Percentiles rank a stretch among this genome's conserved stretches.
Evolutionary conservation across 306 rosid genomes (phyloP).

Genomic region (Delonix regia): DNA sequence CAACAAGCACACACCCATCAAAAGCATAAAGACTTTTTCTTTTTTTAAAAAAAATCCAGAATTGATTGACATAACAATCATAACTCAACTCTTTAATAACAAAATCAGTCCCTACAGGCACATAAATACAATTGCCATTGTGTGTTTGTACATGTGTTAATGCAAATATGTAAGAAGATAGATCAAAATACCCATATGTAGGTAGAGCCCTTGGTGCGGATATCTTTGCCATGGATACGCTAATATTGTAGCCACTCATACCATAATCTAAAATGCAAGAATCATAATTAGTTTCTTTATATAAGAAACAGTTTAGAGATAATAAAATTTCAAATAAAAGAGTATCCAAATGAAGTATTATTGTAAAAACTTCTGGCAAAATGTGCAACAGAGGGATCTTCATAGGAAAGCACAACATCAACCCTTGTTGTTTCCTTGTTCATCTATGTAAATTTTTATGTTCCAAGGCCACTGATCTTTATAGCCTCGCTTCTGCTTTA

Average conservation of each 20-base stretch:
- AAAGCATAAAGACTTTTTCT: background rate
- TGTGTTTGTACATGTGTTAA: background rate
- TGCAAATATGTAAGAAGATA: background rate
- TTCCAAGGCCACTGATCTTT: constrained; percentile 99
- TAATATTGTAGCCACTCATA: constrained; percentile 80
- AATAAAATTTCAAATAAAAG: background rate
- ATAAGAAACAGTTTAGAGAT: background rate
- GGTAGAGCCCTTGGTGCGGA: constrained; percentile 85
- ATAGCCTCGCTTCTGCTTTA: constrained; percentile 96
- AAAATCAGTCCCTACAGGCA: background rate
- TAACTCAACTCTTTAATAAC: background rate
- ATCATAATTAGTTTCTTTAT: constrained; percentile 17
- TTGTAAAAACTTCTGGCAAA: constrained; percentile 89
- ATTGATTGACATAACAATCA: background rate
- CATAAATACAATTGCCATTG: background rate
- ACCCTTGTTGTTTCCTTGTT: constrained; percentile 87
- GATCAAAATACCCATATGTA: constrained; percentile 62
- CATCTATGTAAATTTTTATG: constrained; percentile 90
- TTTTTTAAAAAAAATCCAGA: too few species aligned
- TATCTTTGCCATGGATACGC: constrained; percentile 88
- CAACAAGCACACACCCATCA: background rate
- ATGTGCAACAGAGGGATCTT: constrained; percentile 97
- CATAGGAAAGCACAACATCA: constrained; percentile 85
- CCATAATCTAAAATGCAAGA: constrained; percentile 66
- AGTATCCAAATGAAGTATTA: constrained; percentile 43